phyloP scores from a whole-genome alignment of 2,329 filamentous ascomycete genomes.

The Colletotrichum sublineola region DNA sequence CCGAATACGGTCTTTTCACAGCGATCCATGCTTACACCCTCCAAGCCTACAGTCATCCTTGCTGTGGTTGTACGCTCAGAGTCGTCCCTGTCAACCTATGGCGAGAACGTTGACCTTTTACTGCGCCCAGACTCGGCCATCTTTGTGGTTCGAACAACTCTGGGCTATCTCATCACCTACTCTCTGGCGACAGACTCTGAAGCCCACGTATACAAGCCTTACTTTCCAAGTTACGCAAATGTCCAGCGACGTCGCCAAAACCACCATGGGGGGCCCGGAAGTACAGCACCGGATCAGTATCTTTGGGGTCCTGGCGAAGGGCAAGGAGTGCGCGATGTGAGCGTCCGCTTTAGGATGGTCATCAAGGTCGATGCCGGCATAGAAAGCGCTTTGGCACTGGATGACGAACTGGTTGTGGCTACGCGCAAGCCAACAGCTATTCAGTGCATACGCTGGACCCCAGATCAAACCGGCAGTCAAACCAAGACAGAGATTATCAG shows the following conservation, averaged over 20 bases:
- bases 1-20: slow-evolving; percentile 15
- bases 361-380: slow-evolving; percentile 99
- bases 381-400: slow-evolving; percentile 85
- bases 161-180: slow-evolving; percentile 94
- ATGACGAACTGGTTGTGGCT: slow-evolving; percentile 92
- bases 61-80: slow-evolving; percentile 87
- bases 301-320: slow-evolving; percentile 85
- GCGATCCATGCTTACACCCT: slow-evolving; percentile 22
- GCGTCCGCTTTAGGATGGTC: slow-evolving; percentile 94
- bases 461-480: slow-evolving; percentile 84
- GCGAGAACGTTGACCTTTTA: slow-evolving; percentile 85
- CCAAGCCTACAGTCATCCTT: slow-evolving; percentile 87
- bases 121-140: slow-evolving; percentile 93
- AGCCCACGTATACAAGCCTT: slow-evolving; percentile 86
- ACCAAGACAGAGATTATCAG: slow-evolving; percentile 92
- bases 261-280: slow-evolving; percentile 69
- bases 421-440: slow-evolving; percentile 93
- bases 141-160: slow-evolving; percentile 87
- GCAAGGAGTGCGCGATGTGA: slow-evolving; percentile 85
- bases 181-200: slow-evolving; percentile 87
- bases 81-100: slow-evolving; percentile 85
- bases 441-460: slow-evolving; percentile 95
- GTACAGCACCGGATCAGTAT: slow-evolving; percentile 70
- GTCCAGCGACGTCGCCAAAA: slow-evolving; percentile 73
- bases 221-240: slow-evolving; percentile 78